Conservation (phyloP, 2,329 filamentous ascomycete genomes). For the Ceratocystis huliohia region DNA sequence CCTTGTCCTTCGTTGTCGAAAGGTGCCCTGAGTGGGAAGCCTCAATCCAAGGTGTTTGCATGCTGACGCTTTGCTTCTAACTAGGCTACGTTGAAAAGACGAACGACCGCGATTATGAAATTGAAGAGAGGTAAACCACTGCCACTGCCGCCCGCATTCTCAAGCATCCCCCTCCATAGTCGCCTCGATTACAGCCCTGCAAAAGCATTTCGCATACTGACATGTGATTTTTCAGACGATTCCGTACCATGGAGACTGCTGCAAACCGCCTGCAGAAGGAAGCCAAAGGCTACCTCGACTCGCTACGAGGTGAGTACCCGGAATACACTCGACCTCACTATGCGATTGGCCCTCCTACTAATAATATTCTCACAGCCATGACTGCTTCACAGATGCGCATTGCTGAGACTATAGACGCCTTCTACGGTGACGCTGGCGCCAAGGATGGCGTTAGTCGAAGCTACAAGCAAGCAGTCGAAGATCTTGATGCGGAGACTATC, state of each 20-base stretch:
- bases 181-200: background rate
- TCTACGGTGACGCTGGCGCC: slow-evolving; percentile 92
- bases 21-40: background rate
- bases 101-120: slow-evolving; percentile 96
- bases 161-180: background rate
- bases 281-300: slow-evolving; percentile 95
- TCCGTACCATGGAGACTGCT: slow-evolving; percentile 93
- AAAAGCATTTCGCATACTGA: background rate
- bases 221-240: slow-evolving; percentile 50
- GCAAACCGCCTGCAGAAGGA: slow-evolving; percentile 89
- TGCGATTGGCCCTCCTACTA: background rate
- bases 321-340: background rate
- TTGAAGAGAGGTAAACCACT: slow-evolving; percentile 64
- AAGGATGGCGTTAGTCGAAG: slow-evolving; percentile 89
- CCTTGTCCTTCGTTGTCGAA: background rate
- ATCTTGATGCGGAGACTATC: slow-evolving; percentile 94
- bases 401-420: slow-evolving; percentile 97
- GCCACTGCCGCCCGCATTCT: background rate
- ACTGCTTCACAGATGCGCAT: slow-evolving; percentile 99
- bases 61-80: background rate
- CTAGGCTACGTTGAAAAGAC: slow-evolving; percentile 92
- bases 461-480: slow-evolving; percentile 97
- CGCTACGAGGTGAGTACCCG: slow-evolving; percentile 56
- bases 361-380: slow-evolving; percentile 53
- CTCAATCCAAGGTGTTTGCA: background rate